phyloP scores from a whole-genome alignment of 345 rosid genomes.

The Citrus mangshanensis region DNA sequence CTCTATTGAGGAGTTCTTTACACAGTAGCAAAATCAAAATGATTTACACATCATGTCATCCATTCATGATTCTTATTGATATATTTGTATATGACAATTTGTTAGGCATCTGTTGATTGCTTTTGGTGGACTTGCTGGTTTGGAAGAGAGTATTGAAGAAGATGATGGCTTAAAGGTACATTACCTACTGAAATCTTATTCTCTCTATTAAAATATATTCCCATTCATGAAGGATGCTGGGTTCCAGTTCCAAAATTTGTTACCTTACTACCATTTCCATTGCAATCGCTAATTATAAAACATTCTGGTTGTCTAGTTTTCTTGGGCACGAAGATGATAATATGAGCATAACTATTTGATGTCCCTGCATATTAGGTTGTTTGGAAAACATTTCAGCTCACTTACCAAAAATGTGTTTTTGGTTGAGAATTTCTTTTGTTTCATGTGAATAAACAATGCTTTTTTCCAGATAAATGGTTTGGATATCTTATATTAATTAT shows the following conservation, averaged over 20 bases:
- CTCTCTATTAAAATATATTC: neutral
- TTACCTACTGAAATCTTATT: neutral
- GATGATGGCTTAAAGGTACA: slow-evolving; percentile 68
- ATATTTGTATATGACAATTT: neutral
- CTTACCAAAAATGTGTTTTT: neutral
- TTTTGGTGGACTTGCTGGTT: slow-evolving; percentile 94
- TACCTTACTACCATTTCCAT: neutral
- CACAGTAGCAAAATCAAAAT: neutral
- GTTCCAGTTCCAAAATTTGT: neutral
- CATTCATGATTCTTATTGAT: neutral
- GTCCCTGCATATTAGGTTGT: neutral
- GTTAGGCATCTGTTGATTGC: slow-evolving; percentile 83
- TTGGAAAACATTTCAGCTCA: neutral
- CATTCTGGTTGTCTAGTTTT: neutral
- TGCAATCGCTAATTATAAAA: neutral
- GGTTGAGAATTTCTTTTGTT: neutral
- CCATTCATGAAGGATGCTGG: neutral
- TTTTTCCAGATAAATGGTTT: neutral
- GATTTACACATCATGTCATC: neutral
- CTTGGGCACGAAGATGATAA: neutral
- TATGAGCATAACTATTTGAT: neutral
- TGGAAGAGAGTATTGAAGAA: slow-evolving; percentile 79
- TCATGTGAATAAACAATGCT: neutral
- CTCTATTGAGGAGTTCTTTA: neutral
- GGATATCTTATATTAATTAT: neutral